Conservation (phyloP, 768 basidiomycete species). For the Calocybe cyanea region DNA sequence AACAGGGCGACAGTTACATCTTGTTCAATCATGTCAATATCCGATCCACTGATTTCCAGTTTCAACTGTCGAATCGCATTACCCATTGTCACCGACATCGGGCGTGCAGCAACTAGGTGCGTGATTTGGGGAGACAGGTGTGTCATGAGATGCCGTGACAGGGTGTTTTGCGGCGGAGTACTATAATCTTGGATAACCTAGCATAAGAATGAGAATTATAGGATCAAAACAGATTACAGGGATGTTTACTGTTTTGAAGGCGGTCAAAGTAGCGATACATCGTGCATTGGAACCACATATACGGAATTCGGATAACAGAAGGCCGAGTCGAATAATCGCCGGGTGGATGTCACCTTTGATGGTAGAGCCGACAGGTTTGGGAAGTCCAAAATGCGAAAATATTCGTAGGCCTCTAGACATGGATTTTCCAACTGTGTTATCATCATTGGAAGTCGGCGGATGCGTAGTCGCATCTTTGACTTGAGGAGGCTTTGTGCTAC, state of each 20-base stretch:
- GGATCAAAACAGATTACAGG: conserved; percentile 10
- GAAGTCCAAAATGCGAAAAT: conserved; percentile 82
- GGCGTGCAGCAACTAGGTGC: conserved; percentile 81
- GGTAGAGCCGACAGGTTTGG: conserved; percentile 49
- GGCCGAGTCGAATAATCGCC: conserved; percentile 76
- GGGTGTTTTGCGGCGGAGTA: conserved; percentile 81
- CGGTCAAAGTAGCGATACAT: conserved; percentile 86
- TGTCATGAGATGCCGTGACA: conserved; percentile 88
- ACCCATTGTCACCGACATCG: conserved; percentile 92
- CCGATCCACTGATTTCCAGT: conserved; percentile 87
- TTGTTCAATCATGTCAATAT: conserved; percentile 92
- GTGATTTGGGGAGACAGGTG: conserved; percentile 92
- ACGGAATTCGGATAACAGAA: conserved; percentile 89
- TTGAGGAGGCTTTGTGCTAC: conserved; percentile 9
- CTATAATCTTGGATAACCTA: conserved; percentile 90
- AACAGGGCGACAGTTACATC: conserved; percentile 53
- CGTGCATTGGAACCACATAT: conserved; percentile 94
- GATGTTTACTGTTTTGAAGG: conserved; percentile 81
- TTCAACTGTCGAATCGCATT: conserved; percentile 94
- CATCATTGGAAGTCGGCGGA: conserved; percentile 21
- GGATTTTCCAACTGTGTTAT: conserved; percentile 31
- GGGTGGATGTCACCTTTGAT: conserved; percentile 91
- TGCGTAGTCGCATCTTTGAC: conserved; percentile 23
- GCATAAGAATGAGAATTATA: conserved; percentile 2
- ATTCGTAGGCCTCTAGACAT: conserved; percentile 70